These are phyloP conservation scores for Eucalyptus grandis DNA, from an alignment of 345 rosid genomes.

Conservation along the genomic window DNA sequence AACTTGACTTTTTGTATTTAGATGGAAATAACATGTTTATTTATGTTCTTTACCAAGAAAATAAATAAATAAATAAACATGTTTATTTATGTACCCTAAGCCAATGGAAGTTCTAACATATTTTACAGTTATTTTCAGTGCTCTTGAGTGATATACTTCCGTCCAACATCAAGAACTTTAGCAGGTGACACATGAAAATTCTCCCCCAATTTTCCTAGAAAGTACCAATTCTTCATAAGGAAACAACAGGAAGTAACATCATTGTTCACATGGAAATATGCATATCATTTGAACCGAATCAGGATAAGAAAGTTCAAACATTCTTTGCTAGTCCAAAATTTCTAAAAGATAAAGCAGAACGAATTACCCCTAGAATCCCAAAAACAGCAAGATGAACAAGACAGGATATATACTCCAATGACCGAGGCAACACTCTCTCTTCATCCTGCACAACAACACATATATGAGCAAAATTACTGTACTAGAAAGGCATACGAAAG, in stretches of 20 bases:
- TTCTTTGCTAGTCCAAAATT: not conserved
- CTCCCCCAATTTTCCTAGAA: not conserved
- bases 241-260: not conserved
- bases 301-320: not conserved
- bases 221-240: not conserved
- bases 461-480: not conserved
- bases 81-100: not conserved
- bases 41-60: no score
- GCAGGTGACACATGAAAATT: not conserved
- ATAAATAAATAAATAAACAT: no score
- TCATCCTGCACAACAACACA: constrained; percentile 12
- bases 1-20: not conserved
- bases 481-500: not conserved
- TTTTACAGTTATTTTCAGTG: not conserved
- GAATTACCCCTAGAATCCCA: constrained; percentile 70
- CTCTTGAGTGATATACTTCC: not conserved
- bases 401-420: constrained; percentile 39
- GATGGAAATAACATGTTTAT: not conserved
- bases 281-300: not conserved
- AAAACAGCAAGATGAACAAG: constrained; percentile 58
- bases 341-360: not conserved
- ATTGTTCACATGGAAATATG: not conserved
- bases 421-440: constrained; percentile 22
- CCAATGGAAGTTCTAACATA: not conserved
- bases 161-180: not conserved